phyloP scores from a whole-genome alignment of 257 asterid species.

The Dorcoceras hygrometricum region DNA sequence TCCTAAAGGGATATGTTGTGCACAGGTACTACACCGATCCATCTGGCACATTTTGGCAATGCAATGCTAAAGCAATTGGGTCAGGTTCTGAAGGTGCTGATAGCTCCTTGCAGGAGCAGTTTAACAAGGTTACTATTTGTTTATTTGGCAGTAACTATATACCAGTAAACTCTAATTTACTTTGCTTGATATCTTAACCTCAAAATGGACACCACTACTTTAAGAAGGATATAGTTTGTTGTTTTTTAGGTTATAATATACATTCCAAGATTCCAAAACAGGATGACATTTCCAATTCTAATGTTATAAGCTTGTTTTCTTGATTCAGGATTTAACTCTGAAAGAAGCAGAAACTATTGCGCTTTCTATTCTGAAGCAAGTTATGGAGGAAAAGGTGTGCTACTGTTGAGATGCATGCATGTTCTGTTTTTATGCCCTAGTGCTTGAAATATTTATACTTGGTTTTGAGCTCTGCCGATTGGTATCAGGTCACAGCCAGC shows the following conservation, averaged over 20 bases:
- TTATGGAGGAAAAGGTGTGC: slow-evolving; percentile 86
- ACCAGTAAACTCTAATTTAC: background rate
- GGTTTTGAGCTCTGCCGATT: background rate
- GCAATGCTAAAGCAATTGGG: slow-evolving; percentile 96
- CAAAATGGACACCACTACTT: background rate
- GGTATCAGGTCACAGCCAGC: slow-evolving; percentile 82
- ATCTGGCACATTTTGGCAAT: slow-evolving; percentile 96
- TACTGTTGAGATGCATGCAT: background rate
- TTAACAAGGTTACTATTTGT: slow-evolving; percentile 49
- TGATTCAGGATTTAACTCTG: slow-evolving; percentile 64
- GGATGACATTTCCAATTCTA: background rate
- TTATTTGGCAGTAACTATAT: background rate
- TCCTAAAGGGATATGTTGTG: slow-evolving; percentile 14
- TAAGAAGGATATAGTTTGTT: background rate
- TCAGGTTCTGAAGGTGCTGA: slow-evolving; percentile 99
- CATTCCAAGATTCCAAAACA: background rate
- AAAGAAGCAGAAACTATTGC: slow-evolving; percentile 84
- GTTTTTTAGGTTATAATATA: too few relatives aligned
- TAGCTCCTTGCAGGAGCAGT: slow-evolving; percentile 98
- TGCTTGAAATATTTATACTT: background rate
- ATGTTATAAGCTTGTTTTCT: slow-evolving; percentile 8
- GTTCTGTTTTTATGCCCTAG: background rate
- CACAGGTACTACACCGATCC: slow-evolving; percentile 84
- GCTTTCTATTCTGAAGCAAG: slow-evolving; percentile 81
- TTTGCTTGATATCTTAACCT: background rate